Evolutionary conservation across 129 eudicot species (phyloP).

Genomic region (Mikania micrantha): DNA sequence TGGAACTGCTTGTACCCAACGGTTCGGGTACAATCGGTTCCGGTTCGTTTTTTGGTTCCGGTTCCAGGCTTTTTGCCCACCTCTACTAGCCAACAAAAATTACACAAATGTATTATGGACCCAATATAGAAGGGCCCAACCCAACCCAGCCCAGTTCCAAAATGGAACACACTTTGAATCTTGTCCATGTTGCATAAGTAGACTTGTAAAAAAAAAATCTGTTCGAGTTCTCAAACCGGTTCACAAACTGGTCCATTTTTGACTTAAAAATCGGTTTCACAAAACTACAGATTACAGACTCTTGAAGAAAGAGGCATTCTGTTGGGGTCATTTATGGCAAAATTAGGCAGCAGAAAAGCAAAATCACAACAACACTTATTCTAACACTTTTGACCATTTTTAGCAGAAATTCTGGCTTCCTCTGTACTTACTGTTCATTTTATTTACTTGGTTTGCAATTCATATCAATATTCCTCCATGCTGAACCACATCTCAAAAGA

Average conservation of each 20-base stretch:
- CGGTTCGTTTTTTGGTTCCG: too few relatives aligned
- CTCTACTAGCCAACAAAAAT: too few relatives aligned
- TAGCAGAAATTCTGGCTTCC: conserved; percentile 56
- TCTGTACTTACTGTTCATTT: conserved; percentile 29
- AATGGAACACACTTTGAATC: background rate
- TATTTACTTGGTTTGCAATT: conserved; percentile 51
- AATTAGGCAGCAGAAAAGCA: conserved; percentile 47
- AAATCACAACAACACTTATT: conserved; percentile 63
- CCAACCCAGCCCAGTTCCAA: background rate
- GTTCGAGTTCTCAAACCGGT: too few relatives aligned
- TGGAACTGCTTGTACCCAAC: too few relatives aligned
- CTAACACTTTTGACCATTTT: conserved; percentile 62
- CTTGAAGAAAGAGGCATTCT: conserved; percentile 38
- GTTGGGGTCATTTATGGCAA: conserved; percentile 45
- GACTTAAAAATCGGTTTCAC: too few relatives aligned
- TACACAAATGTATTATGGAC: background rate
- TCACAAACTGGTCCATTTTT: too few relatives aligned
- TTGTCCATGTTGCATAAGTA: background rate
- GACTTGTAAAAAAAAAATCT: too few relatives aligned
- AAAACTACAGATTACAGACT: background rate
- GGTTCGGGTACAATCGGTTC: too few relatives aligned
- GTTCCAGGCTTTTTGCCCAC: too few relatives aligned
- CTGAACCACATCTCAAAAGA: conserved; percentile 30
- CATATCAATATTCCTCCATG: conserved; percentile 61
- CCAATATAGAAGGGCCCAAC: conserved; percentile 4